Evolutionary conservation across 2,329 filamentous ascomycete genomes (phyloP).

Genomic region (Botrytis squamosa): DNA sequence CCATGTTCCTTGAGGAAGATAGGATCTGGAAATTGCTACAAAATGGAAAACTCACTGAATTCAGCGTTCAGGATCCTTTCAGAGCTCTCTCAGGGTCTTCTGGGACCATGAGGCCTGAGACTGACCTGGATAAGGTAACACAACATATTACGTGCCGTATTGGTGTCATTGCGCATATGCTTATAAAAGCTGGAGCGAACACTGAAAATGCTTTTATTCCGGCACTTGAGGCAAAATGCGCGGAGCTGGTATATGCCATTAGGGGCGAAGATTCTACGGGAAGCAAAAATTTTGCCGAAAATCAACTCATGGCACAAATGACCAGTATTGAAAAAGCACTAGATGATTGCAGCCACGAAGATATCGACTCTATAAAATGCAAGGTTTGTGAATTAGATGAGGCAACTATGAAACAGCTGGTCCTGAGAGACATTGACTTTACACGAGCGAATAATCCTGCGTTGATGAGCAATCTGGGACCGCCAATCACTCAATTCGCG

Average conservation of each 20-base stretch:
- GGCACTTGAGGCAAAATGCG: background rate
- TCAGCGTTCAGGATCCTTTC: background rate
- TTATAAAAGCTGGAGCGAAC: background rate
- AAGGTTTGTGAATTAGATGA: background rate
- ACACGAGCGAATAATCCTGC: background rate
- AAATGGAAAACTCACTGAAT: too few relatives aligned
- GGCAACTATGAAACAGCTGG: background rate
- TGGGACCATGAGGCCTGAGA: background rate
- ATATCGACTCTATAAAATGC: background rate
- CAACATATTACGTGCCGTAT: background rate
- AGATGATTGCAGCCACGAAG: background rate
- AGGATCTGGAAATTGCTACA: slow-evolving; percentile 9
- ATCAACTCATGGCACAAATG: background rate
- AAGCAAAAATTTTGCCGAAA: background rate
- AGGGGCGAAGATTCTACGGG: background rate
- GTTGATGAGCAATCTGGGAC: background rate
- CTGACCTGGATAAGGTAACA: background rate
- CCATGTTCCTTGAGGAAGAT: slow-evolving; percentile 22
- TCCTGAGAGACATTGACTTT: background rate
- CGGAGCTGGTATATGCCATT: background rate
- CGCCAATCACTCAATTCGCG: slow-evolving; percentile 11
- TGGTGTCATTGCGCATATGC: background rate
- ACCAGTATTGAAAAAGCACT: background rate
- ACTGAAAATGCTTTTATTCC: background rate
- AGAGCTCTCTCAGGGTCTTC: too few relatives aligned